Conservation (phyloP, 169 alveolate species). For the Cryptosporidium ubiquitum region DNA sequence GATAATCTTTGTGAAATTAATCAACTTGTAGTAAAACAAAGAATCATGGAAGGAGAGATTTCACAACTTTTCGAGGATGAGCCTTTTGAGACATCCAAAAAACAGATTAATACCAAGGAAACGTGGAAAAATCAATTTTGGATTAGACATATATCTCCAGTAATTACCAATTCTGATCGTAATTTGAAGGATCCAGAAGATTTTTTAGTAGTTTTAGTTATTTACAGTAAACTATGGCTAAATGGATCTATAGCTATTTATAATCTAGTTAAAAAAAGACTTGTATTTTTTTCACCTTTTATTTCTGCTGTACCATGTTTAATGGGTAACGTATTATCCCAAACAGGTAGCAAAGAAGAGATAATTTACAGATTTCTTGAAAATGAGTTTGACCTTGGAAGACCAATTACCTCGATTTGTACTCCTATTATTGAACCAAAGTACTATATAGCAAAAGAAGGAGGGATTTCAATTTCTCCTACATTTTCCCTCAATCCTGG, state of each 20-base stretch:
- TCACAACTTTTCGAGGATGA: constrained; percentile 6
- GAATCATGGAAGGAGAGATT: constrained; percentile 17
- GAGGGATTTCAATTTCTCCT: constrained; percentile 2
- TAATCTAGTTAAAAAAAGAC: constrained; percentile 21
- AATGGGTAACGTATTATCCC: constrained; percentile 34
- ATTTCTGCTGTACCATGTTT: constrained; percentile 50
- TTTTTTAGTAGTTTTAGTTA: constrained; percentile 10
- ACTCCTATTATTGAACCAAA: constrained; percentile 68
- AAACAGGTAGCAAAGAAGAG: constrained; percentile 1
- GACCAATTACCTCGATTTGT: constrained; percentile 37
- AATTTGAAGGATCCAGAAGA: neutral
- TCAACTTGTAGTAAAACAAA: constrained; percentile 21
- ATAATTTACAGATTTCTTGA: constrained; percentile 40
- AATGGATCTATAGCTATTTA: constrained; percentile 39
- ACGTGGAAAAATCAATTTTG: constrained; percentile 6
- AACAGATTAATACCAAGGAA: neutral
- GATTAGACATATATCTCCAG: constrained; percentile 50
- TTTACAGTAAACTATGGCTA: constrained; percentile 56
- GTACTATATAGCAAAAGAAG: constrained; percentile 11
- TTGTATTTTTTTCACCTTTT: constrained; percentile 57
- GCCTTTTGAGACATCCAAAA: neutral
- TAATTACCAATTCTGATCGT: constrained; percentile 2
- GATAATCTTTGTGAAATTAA: neutral
- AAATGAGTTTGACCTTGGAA: constrained; percentile 61
- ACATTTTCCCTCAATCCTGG: neutral